A percentile compares a stretch with the other conserved stretches of the same genome.
phyloP scores from a whole-genome alignment of 2,329 filamentous ascomycete species.

The Exophiala viscosa region DNA sequence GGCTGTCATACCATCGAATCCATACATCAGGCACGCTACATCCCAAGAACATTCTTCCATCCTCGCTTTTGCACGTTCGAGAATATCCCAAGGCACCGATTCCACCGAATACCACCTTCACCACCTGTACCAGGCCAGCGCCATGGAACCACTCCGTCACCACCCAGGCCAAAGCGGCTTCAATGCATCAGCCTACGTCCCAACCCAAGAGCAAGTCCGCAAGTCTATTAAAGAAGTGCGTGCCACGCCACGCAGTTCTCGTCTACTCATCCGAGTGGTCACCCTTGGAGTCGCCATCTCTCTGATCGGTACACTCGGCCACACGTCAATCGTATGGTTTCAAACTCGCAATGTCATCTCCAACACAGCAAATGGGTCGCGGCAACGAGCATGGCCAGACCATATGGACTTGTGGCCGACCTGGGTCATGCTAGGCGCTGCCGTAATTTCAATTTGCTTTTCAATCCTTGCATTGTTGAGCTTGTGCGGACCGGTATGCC shows the following conservation, averaged over 20 bases:
- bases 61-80: too few relatives aligned
- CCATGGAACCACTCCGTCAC: constrained; percentile 12
- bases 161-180: not conserved
- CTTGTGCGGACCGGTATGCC: constrained; percentile 9
- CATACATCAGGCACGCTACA: too few relatives aligned
- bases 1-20: too few relatives aligned
- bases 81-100: not conserved
- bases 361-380: not conserved
- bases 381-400: constrained; percentile 7
- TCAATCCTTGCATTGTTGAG: constrained; percentile 8
- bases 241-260: not conserved
- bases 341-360: constrained; percentile 5
- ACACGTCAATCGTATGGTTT: constrained; percentile 6
- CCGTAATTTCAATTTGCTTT: constrained; percentile 4
- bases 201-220: not conserved
- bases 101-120: not conserved
- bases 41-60: too few relatives aligned
- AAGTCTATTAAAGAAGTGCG: not conserved
- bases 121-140: not conserved
- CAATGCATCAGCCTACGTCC: not conserved
- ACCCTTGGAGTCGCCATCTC: not conserved
- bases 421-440: constrained; percentile 14
- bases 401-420: constrained; percentile 11
- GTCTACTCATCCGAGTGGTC: constrained; percentile 4
- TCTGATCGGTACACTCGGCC: constrained; percentile 9